Conservation (phyloP, 352 stramenopile genomes). For the Bremia lactucae region DNA sequence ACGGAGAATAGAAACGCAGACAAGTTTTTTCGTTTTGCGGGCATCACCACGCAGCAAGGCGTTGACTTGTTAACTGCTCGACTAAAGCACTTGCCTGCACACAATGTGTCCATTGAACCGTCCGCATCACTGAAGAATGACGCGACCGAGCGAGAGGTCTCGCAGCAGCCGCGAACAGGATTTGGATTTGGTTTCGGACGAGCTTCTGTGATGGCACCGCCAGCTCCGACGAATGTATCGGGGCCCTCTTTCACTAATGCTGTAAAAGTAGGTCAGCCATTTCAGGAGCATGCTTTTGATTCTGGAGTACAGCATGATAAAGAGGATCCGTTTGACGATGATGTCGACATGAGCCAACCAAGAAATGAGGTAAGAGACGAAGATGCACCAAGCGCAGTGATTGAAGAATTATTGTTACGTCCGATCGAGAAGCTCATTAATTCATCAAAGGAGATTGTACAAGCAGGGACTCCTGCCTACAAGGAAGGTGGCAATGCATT, state of each 20-base stretch:
- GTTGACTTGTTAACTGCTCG: constrained; percentile 67
- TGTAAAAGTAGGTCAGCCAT: not conserved
- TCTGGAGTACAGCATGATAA: constrained; percentile 25
- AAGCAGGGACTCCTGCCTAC: constrained; percentile 38
- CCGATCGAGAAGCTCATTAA: constrained; percentile 64
- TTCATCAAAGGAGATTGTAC: constrained; percentile 47
- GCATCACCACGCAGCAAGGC: constrained; percentile 67
- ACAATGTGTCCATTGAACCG: constrained; percentile 17
- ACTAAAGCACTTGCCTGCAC: constrained; percentile 63
- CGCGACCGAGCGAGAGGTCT: constrained; percentile 2
- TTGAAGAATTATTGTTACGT: constrained; percentile 50
- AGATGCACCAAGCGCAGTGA: constrained; percentile 6
- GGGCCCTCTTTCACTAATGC: not conserved
- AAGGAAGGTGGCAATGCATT: constrained; percentile 60
- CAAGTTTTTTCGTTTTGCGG: constrained; percentile 67
- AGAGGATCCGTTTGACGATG: constrained; percentile 26
- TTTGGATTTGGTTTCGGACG: constrained; percentile 27
- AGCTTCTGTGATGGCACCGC: constrained; percentile 4
- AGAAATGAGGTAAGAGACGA: constrained; percentile 9
- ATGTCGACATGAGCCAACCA: constrained; percentile 45
- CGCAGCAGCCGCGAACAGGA: constrained; percentile 13
- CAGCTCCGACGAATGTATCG: constrained; percentile 2
- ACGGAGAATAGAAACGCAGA: constrained; percentile 54
- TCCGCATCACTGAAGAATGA: constrained; percentile 4
- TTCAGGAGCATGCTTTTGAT: constrained; percentile 17